Base-by-base conservation (phyloP, 495 filamentous ascomycete genomes). In the Xylaria bambusicola region DNA sequence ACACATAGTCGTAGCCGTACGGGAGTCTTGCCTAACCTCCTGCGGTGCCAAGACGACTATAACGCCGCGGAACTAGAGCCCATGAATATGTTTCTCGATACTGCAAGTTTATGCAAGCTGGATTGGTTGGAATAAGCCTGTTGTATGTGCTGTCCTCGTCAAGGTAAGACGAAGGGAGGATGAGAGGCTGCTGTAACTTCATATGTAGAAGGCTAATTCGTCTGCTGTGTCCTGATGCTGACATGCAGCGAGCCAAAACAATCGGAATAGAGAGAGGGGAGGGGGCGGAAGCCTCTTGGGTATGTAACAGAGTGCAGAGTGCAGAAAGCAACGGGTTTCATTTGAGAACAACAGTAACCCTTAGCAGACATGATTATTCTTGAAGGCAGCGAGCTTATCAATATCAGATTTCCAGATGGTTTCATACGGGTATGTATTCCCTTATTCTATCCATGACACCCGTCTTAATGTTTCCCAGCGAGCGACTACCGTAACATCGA, bases 91-190 rank as follows among this genome's bases (percentile, higher is more conserved):
- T 15, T n/a, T 40, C 29, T 42, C 31, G 35, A 36, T 36, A 15
- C 26, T 49, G n/a, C 18, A 38, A 26, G 7, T 24, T n/a, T 29
- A 45, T 58, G 38, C 56, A 58, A 40, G 36, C 49, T 47, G 26
- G 49, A 60, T 52, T 60, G 57, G 56, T 49, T 56, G 31, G 41
- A 58, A 41, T 56, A 64, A 52, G 52, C 48, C 62, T 60, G 60
- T 59, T 54, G 41, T 56, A 20, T 64, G 62, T 64, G 58, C 54
- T 64, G 65, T 52, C 58, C 58, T 60, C 26, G 38, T 15, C 15
- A n/a, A 52, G 56, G 65, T 70, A 61, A 58, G 65, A 70, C 68
- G 40, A 61, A 49, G 41, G 61, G 36, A 56, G 52, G 45, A 29
- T 56, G n/a, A 58, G 64, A 59, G 27, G 53, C 59, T 67, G 52